phyloP scores from a whole-genome alignment of 2,329 filamentous ascomycete genomes.

The Stachybotrys echinatus region DNA sequence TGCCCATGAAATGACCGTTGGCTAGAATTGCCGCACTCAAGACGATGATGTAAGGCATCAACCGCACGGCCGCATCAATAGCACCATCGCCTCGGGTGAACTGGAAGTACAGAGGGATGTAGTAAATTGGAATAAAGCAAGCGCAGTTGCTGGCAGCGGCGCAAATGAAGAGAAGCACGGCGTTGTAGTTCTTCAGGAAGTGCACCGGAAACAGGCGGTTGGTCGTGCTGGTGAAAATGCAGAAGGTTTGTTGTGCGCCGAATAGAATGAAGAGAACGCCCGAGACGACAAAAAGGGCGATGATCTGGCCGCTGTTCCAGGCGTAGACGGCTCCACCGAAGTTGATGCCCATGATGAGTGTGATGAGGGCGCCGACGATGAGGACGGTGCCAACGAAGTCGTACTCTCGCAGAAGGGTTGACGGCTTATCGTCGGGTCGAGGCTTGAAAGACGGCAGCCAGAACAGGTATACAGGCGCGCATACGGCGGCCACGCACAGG shows the following conservation, averaged over 20 bases:
- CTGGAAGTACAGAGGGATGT: conserved; percentile 44
- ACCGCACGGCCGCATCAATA: conserved; percentile 29
- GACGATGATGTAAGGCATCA: conserved; percentile 34
- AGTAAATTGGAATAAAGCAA: conserved; percentile 32
- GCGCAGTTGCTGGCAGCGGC: conserved; percentile 9
- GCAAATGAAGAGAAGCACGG: conserved; percentile 34
- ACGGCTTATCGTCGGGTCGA: background rate
- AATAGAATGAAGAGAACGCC: conserved; percentile 35
- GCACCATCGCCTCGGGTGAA: conserved; percentile 35
- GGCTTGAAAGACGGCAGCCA: conserved; percentile 1
- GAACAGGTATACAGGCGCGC: conserved; percentile 1
- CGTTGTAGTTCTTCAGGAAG: conserved; percentile 29
- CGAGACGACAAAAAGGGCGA: conserved; percentile 39
- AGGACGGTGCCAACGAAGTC: conserved; percentile 15
- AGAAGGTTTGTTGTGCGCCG: conserved; percentile 35
- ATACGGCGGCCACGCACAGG: background rate
- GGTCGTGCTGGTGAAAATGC: conserved; percentile 9
- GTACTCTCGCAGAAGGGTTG: background rate
- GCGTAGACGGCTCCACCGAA: conserved; percentile 44
- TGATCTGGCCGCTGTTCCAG: conserved; percentile 38
- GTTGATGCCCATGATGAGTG: conserved; percentile 41
- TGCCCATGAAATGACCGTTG: conserved; percentile 28
- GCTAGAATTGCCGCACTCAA: conserved; percentile 25
- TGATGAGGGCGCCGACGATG: conserved; percentile 32
- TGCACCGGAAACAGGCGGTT: conserved; percentile 39